Evolutionary conservation across 1,139 yeast genomes (phyloP).

Genomic region (Saccharomyces hybrid): DNA sequence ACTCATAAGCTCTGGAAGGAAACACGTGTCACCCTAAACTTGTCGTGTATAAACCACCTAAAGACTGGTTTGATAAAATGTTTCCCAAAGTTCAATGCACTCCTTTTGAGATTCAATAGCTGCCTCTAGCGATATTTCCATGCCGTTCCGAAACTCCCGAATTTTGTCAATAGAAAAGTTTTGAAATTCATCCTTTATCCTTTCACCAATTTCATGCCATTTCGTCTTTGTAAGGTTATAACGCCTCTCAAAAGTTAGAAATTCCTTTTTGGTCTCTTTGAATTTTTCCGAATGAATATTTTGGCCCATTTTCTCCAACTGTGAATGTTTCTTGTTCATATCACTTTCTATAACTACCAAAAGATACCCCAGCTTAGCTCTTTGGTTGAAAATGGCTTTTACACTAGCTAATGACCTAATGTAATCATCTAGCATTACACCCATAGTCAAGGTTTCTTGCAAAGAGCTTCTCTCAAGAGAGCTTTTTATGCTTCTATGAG

Average conservation of each 20-base stretch:
- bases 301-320: conserved; percentile 45
- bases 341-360: conserved; percentile 49
- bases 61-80: conserved; percentile 46
- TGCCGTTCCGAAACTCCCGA: conserved; percentile 79
- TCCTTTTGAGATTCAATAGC: conserved; percentile 92
- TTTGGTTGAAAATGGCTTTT: conserved; percentile 63
- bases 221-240: conserved; percentile 34
- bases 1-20: background rate
- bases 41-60: conserved; percentile 8
- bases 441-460: conserved; percentile 82
- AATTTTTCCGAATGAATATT: conserved; percentile 55
- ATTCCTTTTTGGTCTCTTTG: conserved; percentile 47
- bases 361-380: conserved; percentile 61
- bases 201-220: conserved; percentile 54
- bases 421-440: conserved; percentile 84
- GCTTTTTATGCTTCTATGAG: conserved; percentile 65
- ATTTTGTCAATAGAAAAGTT: conserved; percentile 69
- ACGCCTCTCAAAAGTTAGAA: conserved; percentile 37
- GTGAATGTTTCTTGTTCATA: conserved; percentile 38
- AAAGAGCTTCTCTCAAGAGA: conserved; percentile 70
- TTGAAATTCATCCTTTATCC: conserved; percentile 61
- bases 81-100: conserved; percentile 90
- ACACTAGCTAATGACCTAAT: conserved; percentile 70
- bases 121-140: conserved; percentile 85
- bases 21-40: background rate